phyloP scores from a whole-genome alignment of 306 rosid species.

The Fragaria iinumae region DNA sequence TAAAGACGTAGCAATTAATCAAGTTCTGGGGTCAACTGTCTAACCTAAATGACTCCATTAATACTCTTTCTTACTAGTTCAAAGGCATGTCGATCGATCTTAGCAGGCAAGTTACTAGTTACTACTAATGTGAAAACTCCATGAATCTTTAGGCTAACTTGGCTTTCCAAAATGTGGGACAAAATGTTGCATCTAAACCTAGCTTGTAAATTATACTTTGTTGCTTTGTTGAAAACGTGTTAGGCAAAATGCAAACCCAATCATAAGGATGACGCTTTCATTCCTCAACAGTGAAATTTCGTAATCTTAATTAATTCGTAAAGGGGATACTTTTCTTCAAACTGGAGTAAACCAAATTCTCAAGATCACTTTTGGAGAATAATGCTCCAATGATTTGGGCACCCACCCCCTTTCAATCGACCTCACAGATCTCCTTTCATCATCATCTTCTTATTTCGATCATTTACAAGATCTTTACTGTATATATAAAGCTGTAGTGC shows the following conservation, averaged over 20 bases:
- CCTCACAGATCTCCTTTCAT: constrained; percentile 25
- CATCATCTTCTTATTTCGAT: neutral
- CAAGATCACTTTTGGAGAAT: constrained; percentile 30
- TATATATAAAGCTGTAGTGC: constrained; percentile 18
- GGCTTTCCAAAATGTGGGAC: constrained; percentile 36
- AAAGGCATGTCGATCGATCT: neutral
- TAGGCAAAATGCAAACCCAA: constrained; percentile 59
- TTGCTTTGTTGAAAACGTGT: constrained; percentile 72
- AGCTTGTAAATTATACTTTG: constrained; percentile 33
- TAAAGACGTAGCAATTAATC: neutral
- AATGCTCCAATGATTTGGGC: constrained; percentile 74
- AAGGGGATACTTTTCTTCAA: constrained; percentile 70
- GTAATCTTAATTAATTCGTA: constrained; percentile 38
- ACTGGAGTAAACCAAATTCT: constrained; percentile 46
- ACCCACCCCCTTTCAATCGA: constrained; percentile 40
- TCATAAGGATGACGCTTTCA: constrained; percentile 52
- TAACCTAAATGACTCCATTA: neutral
- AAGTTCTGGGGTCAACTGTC: neutral
- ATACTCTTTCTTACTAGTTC: neutral
- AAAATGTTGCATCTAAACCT: constrained; percentile 34
- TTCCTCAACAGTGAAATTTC: constrained; percentile 24
- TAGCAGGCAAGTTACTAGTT: neutral
- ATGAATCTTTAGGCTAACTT: neutral
- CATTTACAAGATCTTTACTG: neutral
- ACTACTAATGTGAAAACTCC: neutral